Base-by-base conservation (phyloP, 768 basidiomycete genomes). In the Pleurotus salmoneostramineus region DNA sequence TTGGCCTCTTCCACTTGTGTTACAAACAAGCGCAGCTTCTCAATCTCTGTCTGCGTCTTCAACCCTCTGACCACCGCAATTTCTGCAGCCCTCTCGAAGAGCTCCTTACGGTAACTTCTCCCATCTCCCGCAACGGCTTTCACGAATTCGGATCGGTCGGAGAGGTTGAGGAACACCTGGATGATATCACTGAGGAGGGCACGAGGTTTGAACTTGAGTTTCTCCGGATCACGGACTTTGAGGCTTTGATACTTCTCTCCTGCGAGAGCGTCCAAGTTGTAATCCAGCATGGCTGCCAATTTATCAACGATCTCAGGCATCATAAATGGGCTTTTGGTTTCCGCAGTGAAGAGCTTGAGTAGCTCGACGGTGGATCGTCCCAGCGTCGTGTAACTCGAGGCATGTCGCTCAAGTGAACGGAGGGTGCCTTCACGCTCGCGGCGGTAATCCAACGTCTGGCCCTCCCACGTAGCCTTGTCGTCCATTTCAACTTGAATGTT, bases 231-330 rank as follows among this genome's bases (percentile, higher is more conserved):
- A 60, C 85, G 80, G 58, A 98, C 93, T 59, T 81, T 85, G 10
- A 99, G 81, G 37, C 96, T 89, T 61, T 88, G 84, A 72, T 88
- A 95, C 62, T 83, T 86, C 4, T 95, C 94, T 0, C 97, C 97
- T 46, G 87, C 92, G 21, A 99, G 84, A 2, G 87, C 88, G 50
- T 88, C 85, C 15, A 99, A 78, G 66, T 98, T 98, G 74, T 95
- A 94, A 68, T 97, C 92, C 65, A 99, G 73, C 91, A 97, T 98
- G 0, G 95, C 95, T 3, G 97, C 97, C 12, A 99, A 80, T 36
- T 91, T 84, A 69, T 95, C 89, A 52, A 98, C 92, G 48, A 99
- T 98, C 72, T 99, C 97, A 6, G 91, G 89, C 72, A 93, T 89
- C 84, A 97, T 90, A 73, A 98, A 99, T 0, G 97, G 95, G 31